A percentile compares a stretch with the other conserved stretches of the same genome.
phyloP scores from a whole-genome alignment of 1,139 yeast genomes.

The Suhomyces choctaworum region DNA sequence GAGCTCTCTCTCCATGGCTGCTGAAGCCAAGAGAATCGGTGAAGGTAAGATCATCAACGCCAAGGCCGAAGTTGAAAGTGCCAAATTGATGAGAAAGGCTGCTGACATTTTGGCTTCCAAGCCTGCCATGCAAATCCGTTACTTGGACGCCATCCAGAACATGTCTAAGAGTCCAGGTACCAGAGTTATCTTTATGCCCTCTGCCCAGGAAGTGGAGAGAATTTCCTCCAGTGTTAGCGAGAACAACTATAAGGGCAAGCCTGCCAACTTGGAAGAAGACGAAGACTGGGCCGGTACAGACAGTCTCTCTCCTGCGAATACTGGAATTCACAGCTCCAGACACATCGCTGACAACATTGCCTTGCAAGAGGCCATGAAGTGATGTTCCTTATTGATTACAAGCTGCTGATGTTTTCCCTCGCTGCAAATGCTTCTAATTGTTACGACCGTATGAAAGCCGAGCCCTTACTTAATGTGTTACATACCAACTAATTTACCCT shows the following conservation, averaged over 20 bases:
- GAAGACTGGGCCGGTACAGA: conserved; percentile 18
- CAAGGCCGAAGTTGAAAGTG: conserved; percentile 74
- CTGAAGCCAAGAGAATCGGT: conserved; percentile 76
- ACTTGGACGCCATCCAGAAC: conserved; percentile 75
- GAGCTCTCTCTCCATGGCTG: conserved; percentile 68
- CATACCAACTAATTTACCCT: neutral
- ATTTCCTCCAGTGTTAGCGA: conserved; percentile 19
- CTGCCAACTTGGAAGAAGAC: conserved; percentile 19
- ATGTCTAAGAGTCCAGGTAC: conserved; percentile 66
- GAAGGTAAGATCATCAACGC: conserved; percentile 78
- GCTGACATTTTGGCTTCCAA: conserved; percentile 75
- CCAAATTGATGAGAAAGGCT: conserved; percentile 76
- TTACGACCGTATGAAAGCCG: no score
- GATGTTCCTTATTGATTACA: neutral
- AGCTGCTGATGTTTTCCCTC: neutral
- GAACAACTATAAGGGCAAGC: conserved; percentile 8
- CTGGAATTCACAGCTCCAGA: conserved; percentile 11
- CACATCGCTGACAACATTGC: conserved; percentile 19
- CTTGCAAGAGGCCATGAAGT: conserved; percentile 20
- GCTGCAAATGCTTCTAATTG: neutral
- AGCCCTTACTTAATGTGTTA: no score
- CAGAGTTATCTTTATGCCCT: conserved; percentile 76
- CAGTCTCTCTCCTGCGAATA: neutral
- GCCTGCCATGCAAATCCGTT: conserved; percentile 79
- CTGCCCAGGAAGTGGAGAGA: conserved; percentile 44